phyloP scores from a whole-genome alignment of 768 basidiomycete genomes.

The Amanita brunnescens region DNA sequence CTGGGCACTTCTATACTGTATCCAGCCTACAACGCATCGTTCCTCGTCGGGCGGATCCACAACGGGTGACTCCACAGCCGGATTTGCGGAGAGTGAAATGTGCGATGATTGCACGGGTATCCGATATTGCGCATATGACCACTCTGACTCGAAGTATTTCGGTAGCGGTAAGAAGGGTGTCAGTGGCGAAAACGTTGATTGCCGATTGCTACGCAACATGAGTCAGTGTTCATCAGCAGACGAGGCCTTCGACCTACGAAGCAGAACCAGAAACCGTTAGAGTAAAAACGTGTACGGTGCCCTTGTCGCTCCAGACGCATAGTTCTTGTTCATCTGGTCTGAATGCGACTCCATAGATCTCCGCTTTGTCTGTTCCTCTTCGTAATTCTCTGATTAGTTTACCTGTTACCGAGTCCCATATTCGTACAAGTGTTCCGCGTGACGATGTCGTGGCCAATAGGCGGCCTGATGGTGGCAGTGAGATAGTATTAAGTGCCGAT shows the following conservation, averaged over 20 bases:
- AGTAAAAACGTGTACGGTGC: slow-evolving; percentile 86
- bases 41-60: slow-evolving; percentile 71
- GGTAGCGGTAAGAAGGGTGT: slow-evolving; percentile 77
- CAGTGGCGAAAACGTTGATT: slow-evolving; percentile 73
- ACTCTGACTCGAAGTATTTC: slow-evolving; percentile 91
- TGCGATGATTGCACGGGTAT: slow-evolving; percentile 82
- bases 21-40: slow-evolving; percentile 84
- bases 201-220: slow-evolving; percentile 54
- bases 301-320: slow-evolving; percentile 93
- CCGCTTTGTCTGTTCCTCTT: slow-evolving; percentile 82
- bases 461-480: slow-evolving; percentile 69
- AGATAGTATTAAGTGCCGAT: slow-evolving; percentile 68
- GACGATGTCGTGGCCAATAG: slow-evolving; percentile 78
- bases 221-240: slow-evolving; percentile 4
- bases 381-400: slow-evolving; percentile 73
- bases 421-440: slow-evolving; percentile 76
- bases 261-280: slow-evolving; percentile 49
- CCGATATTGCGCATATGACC: slow-evolving; percentile 91
- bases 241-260: slow-evolving; percentile 41
- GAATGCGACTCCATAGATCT: slow-evolving; percentile 87
- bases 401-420: slow-evolving; percentile 74
- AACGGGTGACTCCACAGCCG: slow-evolving; percentile 43
- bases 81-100: slow-evolving; percentile 66
- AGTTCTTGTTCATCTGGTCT: slow-evolving; percentile 79
- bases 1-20: slow-evolving; percentile 42